Conservation (phyloP, 2,329 filamentous ascomycete genomes). For the Pseudocercospora macadamiae region DNA sequence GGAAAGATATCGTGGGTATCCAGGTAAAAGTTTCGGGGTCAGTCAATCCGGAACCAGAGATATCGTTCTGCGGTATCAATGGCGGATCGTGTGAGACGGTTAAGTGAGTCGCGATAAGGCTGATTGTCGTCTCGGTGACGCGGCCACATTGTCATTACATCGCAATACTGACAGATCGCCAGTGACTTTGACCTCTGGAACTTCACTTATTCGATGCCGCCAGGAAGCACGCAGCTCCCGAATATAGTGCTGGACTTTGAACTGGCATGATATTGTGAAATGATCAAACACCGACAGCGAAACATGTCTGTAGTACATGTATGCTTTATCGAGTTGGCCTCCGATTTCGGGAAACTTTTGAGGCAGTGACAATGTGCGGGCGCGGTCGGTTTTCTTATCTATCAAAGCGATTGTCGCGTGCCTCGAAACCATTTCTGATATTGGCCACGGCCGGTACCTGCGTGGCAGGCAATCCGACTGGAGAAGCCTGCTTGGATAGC, state of each 20-base stretch:
- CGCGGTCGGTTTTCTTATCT: not conserved
- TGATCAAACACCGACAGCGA: not conserved
- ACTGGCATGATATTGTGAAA: slow-evolving; percentile 1
- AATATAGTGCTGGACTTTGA: slow-evolving; percentile 23
- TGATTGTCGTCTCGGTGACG: not conserved
- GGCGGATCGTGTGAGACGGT: slow-evolving; percentile 23
- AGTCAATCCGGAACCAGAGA: slow-evolving; percentile 13
- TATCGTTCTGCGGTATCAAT: slow-evolving; percentile 21
- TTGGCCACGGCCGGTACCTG: not conserved
- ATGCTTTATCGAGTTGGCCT: not conserved
- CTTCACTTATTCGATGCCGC: slow-evolving; percentile 25
- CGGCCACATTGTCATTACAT: not conserved
- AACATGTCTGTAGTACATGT: slow-evolving; percentile 2
- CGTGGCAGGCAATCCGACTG: not conserved
- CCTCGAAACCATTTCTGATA: not conserved
- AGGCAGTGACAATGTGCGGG: not conserved
- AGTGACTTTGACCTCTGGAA: slow-evolving; percentile 28
- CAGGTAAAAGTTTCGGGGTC: slow-evolving; percentile 17
- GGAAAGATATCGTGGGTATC: slow-evolving; percentile 19
- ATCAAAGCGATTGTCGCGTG: not conserved
- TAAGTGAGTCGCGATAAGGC: slow-evolving; percentile 18
- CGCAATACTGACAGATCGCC: not conserved
- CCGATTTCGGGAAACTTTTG: not conserved
- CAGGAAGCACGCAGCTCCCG: slow-evolving; percentile 15
- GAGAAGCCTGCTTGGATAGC: not conserved